Evolutionary conservation across 371 early-diverging fungal genomes (phyloP), one percentile per base, ranked within the genome.

Genomic region (Mucor lusitanicus): DNA sequence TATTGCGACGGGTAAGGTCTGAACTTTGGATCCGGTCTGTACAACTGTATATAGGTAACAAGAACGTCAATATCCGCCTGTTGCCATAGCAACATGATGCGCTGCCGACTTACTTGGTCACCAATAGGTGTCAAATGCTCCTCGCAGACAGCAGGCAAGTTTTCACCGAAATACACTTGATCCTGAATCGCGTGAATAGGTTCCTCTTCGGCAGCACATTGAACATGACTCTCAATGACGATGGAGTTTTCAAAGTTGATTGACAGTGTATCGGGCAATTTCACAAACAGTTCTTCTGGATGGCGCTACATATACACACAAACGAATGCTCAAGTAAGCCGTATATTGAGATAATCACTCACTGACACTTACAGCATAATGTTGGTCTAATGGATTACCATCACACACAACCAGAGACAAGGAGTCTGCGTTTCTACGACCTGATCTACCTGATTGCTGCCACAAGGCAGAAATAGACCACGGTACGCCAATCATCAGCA

Each of bases 361-460:
- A n/a, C n/a, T n/a, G n/a, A n/a, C 23, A 42, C 39, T 65, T 75
- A 76, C 75, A 46, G 77, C 76, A 64, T 81, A 87, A 61, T 75
- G 76, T 69, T 90, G 88, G 72, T 90, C 92, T 42, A 86, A 44
- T n/a, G 84, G 79, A 64, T 79, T 78, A 25, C 74, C 68, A 25
- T 82, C 80, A 1, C 70, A 62, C 19, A 91, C 75, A 39, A 90
- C 69, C 7, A 92, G 67, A 1, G 90, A 80, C 2, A 89, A 61
- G 0, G 91, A 88, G 48, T 88, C 88, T 5, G 75, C 63, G 56
- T 79, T 83, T 12, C 90, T 76, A 59, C 92, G 64, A n/a, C 92
- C 92, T 9, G 89, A 87, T 39, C 92, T 77, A 3, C 92, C 92
- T 1, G 84, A 79, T 73, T 92, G 91, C 64, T 92, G 91, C 74